Conservation (phyloP, 2,329 filamentous ascomycete genomes). For the Calonectria montana region DNA sequence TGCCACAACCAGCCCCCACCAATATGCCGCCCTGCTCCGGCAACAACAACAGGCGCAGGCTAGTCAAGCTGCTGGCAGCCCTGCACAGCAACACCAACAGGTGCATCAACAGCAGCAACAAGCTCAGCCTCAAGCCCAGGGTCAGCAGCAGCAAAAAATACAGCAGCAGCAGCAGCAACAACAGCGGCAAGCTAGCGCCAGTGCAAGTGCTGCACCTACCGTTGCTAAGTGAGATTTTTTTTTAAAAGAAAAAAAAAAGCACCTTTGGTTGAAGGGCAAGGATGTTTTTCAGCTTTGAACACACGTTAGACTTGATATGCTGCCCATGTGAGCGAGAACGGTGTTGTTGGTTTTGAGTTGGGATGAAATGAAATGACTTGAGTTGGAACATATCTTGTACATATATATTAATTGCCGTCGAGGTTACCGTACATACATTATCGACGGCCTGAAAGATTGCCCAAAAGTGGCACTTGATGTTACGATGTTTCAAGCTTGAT, state of each 20-base stretch:
- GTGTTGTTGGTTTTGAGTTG: slow-evolving; percentile 27
- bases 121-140: slow-evolving; percentile 43
- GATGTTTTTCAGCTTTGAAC: slow-evolving; percentile 8
- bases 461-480: slow-evolving; percentile 29
- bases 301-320: neutral
- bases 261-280: neutral
- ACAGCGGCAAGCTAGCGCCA: slow-evolving; percentile 52
- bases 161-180: slow-evolving; percentile 45
- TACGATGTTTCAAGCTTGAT: slow-evolving; percentile 19
- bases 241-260: slow-evolving; percentile 27
- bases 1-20: slow-evolving; percentile 64
- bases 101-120: slow-evolving; percentile 38
- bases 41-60: slow-evolving; percentile 66
- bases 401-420: slow-evolving; percentile 37
- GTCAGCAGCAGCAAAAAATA: slow-evolving; percentile 39
- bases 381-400: slow-evolving; percentile 31
- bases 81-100: slow-evolving; percentile 42
- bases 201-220: slow-evolving; percentile 53
- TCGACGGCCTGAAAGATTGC: slow-evolving; percentile 26
- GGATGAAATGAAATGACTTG: slow-evolving; percentile 30
- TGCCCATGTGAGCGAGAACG: slow-evolving; percentile 29
- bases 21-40: slow-evolving; percentile 68
- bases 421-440: slow-evolving; percentile 24
- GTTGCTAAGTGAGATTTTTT: slow-evolving; percentile 45
- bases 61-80: slow-evolving; percentile 44